A percentile compares a stretch with the other conserved stretches of the same genome.
phyloP scores from a whole-genome alignment of 805 yeast genomes.

The Kluyveromyces wickerhamii region DNA sequence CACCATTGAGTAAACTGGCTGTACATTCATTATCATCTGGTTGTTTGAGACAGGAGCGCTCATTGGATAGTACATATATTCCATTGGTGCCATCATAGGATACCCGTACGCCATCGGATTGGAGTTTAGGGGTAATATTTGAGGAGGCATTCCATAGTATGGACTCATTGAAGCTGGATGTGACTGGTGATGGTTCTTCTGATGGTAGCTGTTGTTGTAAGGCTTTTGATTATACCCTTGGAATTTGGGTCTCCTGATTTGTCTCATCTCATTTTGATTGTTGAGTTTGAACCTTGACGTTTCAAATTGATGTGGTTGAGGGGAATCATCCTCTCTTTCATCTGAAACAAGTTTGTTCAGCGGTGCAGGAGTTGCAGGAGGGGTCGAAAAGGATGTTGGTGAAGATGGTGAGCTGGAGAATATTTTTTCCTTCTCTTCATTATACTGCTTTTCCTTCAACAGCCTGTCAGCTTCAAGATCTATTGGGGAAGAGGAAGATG shows the following conservation, averaged over 20 bases:
- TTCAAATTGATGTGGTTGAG: constrained; percentile 21
- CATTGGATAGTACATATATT: constrained; percentile 5
- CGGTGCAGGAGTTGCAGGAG: constrained; percentile 9
- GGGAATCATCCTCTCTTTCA: constrained; percentile 12
- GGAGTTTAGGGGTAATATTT: not conserved
- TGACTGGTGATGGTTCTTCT: not conserved
- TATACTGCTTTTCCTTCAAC: constrained; percentile 37
- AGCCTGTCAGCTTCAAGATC: constrained; percentile 31
- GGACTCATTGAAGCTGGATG: not conserved
- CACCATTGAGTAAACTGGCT: constrained; percentile 1
- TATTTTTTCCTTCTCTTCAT: constrained; percentile 33
- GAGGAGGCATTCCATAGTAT: not conserved
- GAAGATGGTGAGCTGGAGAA: constrained; percentile 19
- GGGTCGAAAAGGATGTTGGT: constrained; percentile 6
- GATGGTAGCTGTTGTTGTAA: not conserved
- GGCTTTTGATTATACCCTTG: constrained; percentile 1
- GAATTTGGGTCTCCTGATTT: not conserved
- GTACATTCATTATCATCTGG: constrained; percentile 1
- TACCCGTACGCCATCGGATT: constrained; percentile 2
- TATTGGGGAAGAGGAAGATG: not conserved
- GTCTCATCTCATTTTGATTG: constrained; percentile 8
- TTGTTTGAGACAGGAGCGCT: not conserved
- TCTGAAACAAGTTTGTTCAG: not conserved
- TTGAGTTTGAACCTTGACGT: constrained; percentile 18
- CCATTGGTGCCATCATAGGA: constrained; percentile 5